A percentile compares a stretch with the other conserved stretches of the same genome.
Evolutionary conservation across 257 asterid genomes (phyloP).

Genomic region (Nicotiana attenuata): DNA sequence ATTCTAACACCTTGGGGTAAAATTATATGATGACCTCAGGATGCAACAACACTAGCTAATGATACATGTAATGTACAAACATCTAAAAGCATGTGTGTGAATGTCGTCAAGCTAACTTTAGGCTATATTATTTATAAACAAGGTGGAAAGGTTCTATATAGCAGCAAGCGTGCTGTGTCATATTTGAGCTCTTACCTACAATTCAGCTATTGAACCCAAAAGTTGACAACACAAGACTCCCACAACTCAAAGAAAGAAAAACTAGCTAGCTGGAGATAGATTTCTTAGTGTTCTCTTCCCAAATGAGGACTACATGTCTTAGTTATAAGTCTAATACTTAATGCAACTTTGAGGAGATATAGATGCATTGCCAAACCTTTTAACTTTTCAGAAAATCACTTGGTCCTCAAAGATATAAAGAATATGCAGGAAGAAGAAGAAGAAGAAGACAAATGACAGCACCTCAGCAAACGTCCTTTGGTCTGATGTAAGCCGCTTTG

Average conservation of each 20-base stretch:
- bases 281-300: not conserved
- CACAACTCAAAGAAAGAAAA: not conserved
- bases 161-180: not conserved
- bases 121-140: not conserved
- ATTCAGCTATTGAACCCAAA: not conserved
- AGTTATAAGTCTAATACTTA: not conserved
- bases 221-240: not conserved
- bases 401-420: conserved; percentile 1
- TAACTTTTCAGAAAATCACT: not conserved
- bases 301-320: not conserved
- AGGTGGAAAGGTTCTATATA: not conserved
- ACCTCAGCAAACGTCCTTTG: conserved; percentile 93
- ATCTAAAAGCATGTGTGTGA: not conserved
- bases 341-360: not conserved
- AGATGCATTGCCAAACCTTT: not conserved
- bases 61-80: conserved; percentile 1
- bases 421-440: conserved; percentile 2
- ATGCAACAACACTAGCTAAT: conserved; percentile 2
- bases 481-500: conserved; percentile 81
- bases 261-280: not conserved
- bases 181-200: not conserved
- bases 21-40: not conserved
- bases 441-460: conserved; percentile 10
- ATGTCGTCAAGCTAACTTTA: not conserved
- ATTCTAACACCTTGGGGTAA: not conserved